Conservation (phyloP, 257 asterid species). For the Solanum ossicruentum region DNA sequence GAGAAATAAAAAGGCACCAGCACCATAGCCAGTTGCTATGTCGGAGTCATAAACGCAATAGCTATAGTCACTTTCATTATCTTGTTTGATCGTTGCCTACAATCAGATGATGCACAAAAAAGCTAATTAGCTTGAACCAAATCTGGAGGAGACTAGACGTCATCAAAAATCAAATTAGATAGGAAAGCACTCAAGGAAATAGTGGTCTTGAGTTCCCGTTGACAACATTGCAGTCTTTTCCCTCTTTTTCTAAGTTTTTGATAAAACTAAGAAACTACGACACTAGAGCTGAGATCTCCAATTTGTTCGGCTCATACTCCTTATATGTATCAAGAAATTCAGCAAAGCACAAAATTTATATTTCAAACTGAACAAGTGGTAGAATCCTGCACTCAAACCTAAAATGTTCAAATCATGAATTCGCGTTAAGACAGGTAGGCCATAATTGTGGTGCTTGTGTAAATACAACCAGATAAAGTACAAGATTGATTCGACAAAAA, state of each 20-base stretch:
- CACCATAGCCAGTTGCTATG: conserved; percentile 77
- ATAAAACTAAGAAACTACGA: background rate
- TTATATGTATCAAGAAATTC: background rate
- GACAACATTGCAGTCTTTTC: background rate
- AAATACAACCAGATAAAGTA: background rate
- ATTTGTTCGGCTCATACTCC: background rate
- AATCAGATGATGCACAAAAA: background rate
- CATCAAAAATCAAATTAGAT: background rate
- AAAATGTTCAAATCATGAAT: background rate
- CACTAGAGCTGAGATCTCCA: background rate
- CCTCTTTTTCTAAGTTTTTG: background rate
- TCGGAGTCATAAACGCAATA: conserved; percentile 75
- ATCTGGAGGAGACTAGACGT: background rate
- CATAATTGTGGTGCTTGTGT: background rate
- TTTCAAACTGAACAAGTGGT: background rate
- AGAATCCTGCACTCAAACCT: background rate
- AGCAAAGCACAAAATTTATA: background rate
- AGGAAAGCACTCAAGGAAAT: background rate
- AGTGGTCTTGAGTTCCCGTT: background rate
- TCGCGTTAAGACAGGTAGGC: background rate
- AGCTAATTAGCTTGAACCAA: background rate
- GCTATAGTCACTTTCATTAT: conserved; percentile 21
- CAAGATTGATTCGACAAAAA: background rate
- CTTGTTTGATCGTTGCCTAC: conserved; percentile 32
- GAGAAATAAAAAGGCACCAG: conserved; percentile 76